Conservation (phyloP, 768 basidiomycete species). For the Sarcodon aspratus region DNA sequence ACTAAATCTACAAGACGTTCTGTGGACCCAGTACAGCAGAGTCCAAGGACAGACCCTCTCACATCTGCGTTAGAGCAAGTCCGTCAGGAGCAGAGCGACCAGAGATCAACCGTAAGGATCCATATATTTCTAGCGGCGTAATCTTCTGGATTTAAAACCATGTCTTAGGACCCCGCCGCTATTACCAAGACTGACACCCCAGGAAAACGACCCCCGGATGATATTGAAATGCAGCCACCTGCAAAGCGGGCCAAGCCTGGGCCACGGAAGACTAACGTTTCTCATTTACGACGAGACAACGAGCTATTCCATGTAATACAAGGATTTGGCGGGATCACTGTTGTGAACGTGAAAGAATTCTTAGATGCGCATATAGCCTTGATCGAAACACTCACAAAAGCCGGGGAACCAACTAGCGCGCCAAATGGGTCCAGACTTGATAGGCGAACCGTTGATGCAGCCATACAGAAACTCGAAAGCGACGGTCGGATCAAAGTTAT, state of each 20-base stretch:
- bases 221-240: neutral
- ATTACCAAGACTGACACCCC: too few species aligned
- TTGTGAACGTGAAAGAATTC: conserved; percentile 57
- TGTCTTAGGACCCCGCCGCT: too few species aligned
- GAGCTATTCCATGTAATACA: conserved; percentile 64
- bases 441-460: conserved; percentile 55
- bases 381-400: conserved; percentile 41
- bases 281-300: conserved; percentile 70
- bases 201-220: too few species aligned
- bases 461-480: conserved; percentile 49
- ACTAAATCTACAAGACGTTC: too few species aligned
- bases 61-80: too few species aligned
- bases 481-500: conserved; percentile 61
- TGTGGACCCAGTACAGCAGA: too few species aligned
- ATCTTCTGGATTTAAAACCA: too few species aligned
- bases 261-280: conserved; percentile 47
- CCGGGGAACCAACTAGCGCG: conserved; percentile 61
- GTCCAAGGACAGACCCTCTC: too few species aligned
- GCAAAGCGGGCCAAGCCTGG: conserved; percentile 1
- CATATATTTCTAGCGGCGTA: too few species aligned
- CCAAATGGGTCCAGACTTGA: conserved; percentile 60
- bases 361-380: conserved; percentile 54
- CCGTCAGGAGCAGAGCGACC: too few species aligned
- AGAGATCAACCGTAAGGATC: too few species aligned
- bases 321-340: conserved; percentile 53